Conservation (phyloP, 225 moss, liverwort and hornwort species). For the Sphagnum contortum region DNA sequence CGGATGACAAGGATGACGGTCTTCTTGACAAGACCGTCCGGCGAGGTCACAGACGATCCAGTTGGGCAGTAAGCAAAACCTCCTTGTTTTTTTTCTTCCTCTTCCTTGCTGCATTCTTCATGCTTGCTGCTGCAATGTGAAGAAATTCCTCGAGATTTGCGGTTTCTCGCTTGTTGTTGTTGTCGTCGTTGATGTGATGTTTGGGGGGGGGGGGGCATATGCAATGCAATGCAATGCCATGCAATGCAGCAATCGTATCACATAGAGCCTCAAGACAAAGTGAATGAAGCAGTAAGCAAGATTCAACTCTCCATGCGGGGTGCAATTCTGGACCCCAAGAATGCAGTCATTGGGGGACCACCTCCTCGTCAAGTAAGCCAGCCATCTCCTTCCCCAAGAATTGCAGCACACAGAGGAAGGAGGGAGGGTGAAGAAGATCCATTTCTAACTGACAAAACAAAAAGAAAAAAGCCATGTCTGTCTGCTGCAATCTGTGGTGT, state of each 20-base stretch:
- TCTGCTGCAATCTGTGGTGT: background rate
- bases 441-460: background rate
- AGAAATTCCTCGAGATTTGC: too few species aligned
- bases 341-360: constrained; percentile 16
- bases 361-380: constrained; percentile 10
- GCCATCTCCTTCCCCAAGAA: too few species aligned
- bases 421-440: background rate
- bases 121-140: too few species aligned
- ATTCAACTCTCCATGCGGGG: constrained; percentile 45
- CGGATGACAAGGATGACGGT: constrained; percentile 22
- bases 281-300: constrained; percentile 61
- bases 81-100: background rate
- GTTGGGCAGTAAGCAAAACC: constrained; percentile 60
- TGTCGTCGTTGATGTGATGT: too few species aligned
- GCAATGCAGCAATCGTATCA: constrained; percentile 43
- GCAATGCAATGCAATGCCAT: constrained; percentile 1
- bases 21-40: constrained; percentile 41
- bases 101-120: too few species aligned
- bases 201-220: too few species aligned
- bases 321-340: constrained; percentile 10
- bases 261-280: constrained; percentile 41
- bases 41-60: constrained; percentile 61
- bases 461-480: background rate
- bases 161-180: too few species aligned
- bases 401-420: too few species aligned